Base-by-base conservation (phyloP, 352 stramenopile genomes). In the Lagenidium giganteum region DNA sequence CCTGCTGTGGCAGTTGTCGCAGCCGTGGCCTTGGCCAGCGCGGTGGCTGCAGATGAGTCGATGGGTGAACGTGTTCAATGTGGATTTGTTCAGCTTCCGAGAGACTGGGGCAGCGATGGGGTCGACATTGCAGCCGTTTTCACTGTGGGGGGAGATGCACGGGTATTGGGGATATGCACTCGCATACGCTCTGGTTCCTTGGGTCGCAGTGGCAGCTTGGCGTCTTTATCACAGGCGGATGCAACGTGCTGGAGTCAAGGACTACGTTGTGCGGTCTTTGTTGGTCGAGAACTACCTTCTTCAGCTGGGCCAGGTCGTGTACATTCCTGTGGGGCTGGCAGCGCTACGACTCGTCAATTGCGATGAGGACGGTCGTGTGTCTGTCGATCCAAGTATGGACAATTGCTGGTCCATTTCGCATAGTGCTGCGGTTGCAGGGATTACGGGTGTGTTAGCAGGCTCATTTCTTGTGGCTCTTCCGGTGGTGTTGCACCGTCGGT, bases 1-100 rank as follows among this genome's bases (percentile, higher is more conserved):
- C 22, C 65, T 88, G 24, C 63, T 88, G 33, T 88, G 76, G 76
- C 76, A 88, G 53, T 56, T 88, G 31, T 80, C 76, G n/a, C 76
- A 88, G 56, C 64, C 73, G 28, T 88, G 76, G 76, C 76, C 76
- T 27, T 86, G 73, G 76, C 76, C 72, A 8, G 57, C 68, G 29
- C 56, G 57, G 8, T 86, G 76, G 73, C 64, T 85, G 32, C 13
- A 22, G 5, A 47, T 51, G 21, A 85, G 66, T 3, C 70, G 70
- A 8, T 85, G 66, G 70, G 42, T 47, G 0, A 83, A 83, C 46
- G 61, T 54, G 22, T 70, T 76, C 37, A 80, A 66, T 12, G 29
- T 75, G 2, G 73, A 88, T 44, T 28, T 60, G 2, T 67, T 85
- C 26, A 83, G 66, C 42, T 85, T 87, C 47, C 42, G 47, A 17